Conservation (phyloP, 768 basidiomycete species). For the Holtermannia corniformis region DNA sequence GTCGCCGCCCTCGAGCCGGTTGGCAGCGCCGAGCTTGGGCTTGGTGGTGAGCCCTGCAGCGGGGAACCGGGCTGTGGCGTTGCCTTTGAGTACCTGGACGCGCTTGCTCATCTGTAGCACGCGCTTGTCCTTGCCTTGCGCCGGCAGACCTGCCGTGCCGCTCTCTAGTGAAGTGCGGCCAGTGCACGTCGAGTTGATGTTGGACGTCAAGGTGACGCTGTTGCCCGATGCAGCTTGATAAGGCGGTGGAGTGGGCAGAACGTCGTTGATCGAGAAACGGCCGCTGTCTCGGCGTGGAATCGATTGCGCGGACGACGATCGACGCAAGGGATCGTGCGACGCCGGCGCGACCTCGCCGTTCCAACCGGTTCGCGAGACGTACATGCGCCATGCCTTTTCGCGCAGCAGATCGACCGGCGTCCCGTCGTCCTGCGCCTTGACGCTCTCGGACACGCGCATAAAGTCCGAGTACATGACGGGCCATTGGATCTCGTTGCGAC, state of each 20-base stretch:
- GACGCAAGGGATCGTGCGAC: conserved; percentile 20
- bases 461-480: conserved; percentile 57
- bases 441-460: conserved; percentile 16
- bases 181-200: conserved; percentile 57
- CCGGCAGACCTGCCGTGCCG: conserved; percentile 23
- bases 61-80: conserved; percentile 10
- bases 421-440: conserved; percentile 4
- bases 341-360: conserved; percentile 16
- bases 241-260: conserved; percentile 20
- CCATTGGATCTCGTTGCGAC: conserved; percentile 57
- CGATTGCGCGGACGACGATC: conserved; percentile 35
- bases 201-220: conserved; percentile 83
- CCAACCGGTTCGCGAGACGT: conserved; percentile 26
- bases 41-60: not conserved
- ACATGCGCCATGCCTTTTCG: conserved; percentile 32
- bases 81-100: conserved; percentile 38
- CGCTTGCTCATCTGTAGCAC: conserved; percentile 39
- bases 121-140: conserved; percentile 24
- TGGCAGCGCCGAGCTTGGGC: not conserved
- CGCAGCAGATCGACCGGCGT: conserved; percentile 21
- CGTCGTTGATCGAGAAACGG: not conserved
- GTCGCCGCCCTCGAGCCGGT: not conserved
- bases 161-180: not conserved
- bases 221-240: conserved; percentile 79
- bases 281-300: conserved; percentile 13